These are phyloP conservation scores for barrel medic (Medicago truncatula) DNA, from an alignment of 306 rosid genomes.

Conservation along the genomic window DNA sequence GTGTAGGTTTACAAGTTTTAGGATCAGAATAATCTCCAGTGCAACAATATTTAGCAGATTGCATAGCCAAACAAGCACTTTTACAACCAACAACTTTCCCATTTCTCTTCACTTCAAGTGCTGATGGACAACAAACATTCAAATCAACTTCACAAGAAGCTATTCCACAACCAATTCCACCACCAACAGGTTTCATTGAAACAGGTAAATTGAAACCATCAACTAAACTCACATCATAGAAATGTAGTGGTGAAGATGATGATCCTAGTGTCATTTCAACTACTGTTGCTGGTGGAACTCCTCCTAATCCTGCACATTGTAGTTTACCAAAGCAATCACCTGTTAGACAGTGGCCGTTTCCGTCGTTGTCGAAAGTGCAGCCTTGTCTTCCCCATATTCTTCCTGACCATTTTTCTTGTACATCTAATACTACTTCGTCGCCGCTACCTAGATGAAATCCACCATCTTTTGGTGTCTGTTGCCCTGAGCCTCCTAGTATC, in stretches of 20 bases:
- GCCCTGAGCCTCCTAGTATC: conserved; percentile 82
- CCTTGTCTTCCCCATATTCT: conserved; percentile 98
- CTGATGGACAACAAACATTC: conserved; percentile 90
- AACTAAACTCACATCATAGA: conserved; percentile 88
- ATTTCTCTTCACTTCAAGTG: conserved; percentile 76
- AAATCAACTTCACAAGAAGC: conserved; percentile 92
- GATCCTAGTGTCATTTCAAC: conserved; percentile 96
- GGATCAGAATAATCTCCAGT: conserved; percentile 84
- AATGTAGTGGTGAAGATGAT: conserved; percentile 84
- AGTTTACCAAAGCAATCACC: conserved; percentile 81
- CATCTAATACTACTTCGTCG: conserved; percentile 67
- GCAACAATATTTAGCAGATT: conserved; percentile 92
- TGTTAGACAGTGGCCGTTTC: conserved; percentile 72
- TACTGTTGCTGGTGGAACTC: conserved; percentile 87
- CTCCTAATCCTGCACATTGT: conserved; percentile 68
- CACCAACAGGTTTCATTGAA: conserved; percentile 90
- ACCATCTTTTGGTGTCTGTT: conserved; percentile 73
- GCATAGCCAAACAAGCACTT: conserved; percentile 98
- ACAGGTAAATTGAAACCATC: conserved; percentile 97
- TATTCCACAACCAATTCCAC: conserved; percentile 89
- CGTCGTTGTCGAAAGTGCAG: conserved; percentile 65
- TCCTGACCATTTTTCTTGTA: conserved; percentile 88
- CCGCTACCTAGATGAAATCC: conserved; percentile 89
- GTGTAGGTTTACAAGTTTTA: conserved; percentile 82
- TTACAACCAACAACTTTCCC: conserved; percentile 89